A percentile compares a stretch with the other conserved stretches of the same genome.
Evolutionary conservation across 2,329 filamentous ascomycete genomes (phyloP).

Genomic region (Phialocephala subalpina): DNA sequence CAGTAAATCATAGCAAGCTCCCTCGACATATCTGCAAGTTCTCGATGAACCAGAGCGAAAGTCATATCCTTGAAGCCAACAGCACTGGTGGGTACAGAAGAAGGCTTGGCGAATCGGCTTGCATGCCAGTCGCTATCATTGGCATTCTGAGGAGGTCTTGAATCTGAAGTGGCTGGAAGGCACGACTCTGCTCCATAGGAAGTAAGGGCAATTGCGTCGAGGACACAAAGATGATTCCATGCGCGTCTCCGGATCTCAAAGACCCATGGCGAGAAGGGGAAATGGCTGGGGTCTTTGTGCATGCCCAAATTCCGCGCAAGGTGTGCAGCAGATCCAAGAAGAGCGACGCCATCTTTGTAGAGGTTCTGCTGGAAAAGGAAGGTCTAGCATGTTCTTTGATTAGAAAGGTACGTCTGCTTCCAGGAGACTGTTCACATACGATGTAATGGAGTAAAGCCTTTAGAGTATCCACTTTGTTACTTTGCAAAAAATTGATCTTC

Average conservation of each 20-base stretch:
- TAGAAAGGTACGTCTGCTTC: not conserved
- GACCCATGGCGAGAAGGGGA: slow-evolving; percentile 36
- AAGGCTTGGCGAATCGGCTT: slow-evolving; percentile 35
- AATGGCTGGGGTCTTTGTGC: slow-evolving; percentile 59
- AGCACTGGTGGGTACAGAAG: slow-evolving; percentile 24
- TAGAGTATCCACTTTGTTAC: slow-evolving; percentile 28
- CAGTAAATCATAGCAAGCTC: slow-evolving; percentile 17
- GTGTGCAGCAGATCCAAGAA: slow-evolving; percentile 69
- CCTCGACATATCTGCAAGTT: slow-evolving; percentile 27
- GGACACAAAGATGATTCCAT: slow-evolving; percentile 32
- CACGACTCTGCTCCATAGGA: slow-evolving; percentile 34
- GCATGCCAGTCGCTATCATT: slow-evolving; percentile 37
- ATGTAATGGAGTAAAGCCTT: slow-evolving; percentile 33
- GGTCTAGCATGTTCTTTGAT: slow-evolving; percentile 22
- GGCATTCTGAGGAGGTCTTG: slow-evolving; percentile 30
- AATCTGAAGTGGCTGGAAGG: slow-evolving; percentile 31
- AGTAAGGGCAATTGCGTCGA: slow-evolving; percentile 31
- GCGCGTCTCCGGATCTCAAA: slow-evolving; percentile 30
- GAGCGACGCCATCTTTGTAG: slow-evolving; percentile 65
- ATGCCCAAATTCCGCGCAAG: slow-evolving; percentile 72
- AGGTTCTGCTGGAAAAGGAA: slow-evolving; percentile 52
- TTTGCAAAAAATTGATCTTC: slow-evolving; percentile 31
- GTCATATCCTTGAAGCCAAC: slow-evolving; percentile 32
- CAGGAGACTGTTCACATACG: slow-evolving; percentile 17
- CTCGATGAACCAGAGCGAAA: slow-evolving; percentile 28